These are phyloP conservation scores for Teratosphaeria destructans DNA, from an alignment of 2,329 filamentous ascomycete species.

Conservation along the genomic window DNA sequence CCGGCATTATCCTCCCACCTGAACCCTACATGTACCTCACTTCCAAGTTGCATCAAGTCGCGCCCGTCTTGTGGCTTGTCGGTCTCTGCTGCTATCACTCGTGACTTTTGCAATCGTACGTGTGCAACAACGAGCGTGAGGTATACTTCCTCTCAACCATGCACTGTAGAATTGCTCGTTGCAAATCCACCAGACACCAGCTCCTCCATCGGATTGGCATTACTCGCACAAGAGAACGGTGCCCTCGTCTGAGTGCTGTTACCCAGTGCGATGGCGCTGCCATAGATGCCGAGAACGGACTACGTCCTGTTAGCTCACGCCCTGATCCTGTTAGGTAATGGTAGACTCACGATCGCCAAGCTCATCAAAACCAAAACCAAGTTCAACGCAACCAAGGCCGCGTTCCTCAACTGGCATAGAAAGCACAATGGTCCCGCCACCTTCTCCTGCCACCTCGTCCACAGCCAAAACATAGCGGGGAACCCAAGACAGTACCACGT, in stretches of 20 bases:
- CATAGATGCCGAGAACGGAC: constrained; percentile 6
- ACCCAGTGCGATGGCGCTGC: neutral
- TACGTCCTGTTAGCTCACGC: neutral
- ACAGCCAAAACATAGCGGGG: constrained; percentile 10
- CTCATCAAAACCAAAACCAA: constrained; percentile 1
- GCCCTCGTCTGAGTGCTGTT: neutral
- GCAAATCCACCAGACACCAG: neutral
- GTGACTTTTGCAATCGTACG: neutral
- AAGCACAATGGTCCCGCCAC: neutral
- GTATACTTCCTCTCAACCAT: neutral
- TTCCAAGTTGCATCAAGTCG: too few relatives aligned
- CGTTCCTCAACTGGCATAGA: neutral
- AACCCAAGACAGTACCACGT: constrained; percentile 46
- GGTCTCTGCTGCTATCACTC: neutral
- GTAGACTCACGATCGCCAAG: constrained; percentile 1
- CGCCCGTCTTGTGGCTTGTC: neutral
- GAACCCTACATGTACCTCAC: too few relatives aligned
- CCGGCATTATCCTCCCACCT: too few relatives aligned
- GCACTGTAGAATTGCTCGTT: neutral
- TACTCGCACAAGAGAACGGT: constrained; percentile 5
- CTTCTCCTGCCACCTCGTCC: constrained; percentile 4
- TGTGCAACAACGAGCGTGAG: neutral
- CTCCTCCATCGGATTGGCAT: neutral
- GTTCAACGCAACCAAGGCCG: constrained; percentile 1
- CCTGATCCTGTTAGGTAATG: neutral